A percentile compares a stretch with the other conserved stretches of the same genome.
Conservation (phyloP, 1,284 basidiomycete species). For the Ganoderma sinense region DNA sequence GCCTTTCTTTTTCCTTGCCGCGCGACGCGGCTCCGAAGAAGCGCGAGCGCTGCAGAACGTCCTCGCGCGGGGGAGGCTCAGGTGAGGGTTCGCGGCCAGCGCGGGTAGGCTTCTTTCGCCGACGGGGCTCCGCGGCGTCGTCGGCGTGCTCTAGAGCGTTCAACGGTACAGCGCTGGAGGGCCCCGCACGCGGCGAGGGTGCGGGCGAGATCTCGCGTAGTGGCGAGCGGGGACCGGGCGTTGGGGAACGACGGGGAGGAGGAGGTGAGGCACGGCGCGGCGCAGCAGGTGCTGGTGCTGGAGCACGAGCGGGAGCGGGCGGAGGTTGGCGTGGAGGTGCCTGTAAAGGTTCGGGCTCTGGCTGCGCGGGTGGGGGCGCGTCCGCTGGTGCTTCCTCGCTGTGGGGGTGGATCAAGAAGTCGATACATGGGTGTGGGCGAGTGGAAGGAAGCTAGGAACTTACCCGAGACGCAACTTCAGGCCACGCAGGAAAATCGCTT, state of each 20-base stretch:
- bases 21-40: slow-evolving; percentile 25
- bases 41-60: slow-evolving; percentile 24
- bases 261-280: background rate
- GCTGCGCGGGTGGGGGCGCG: slow-evolving; percentile 20
- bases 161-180: slow-evolving; percentile 21
- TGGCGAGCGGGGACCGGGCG: slow-evolving; percentile 30
- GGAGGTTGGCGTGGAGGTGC: slow-evolving; percentile 3
- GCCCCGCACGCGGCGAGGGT: slow-evolving; percentile 28
- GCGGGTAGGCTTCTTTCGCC: slow-evolving; percentile 41
- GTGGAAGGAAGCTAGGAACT: slow-evolving; percentile 25
- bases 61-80: slow-evolving; percentile 33
- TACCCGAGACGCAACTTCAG: slow-evolving; percentile 70
- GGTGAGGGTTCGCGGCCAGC: slow-evolving; percentile 35
- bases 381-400: slow-evolving; percentile 18
- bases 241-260: background rate
- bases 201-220: slow-evolving; percentile 35
- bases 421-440: background rate
- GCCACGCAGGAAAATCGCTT: slow-evolving; percentile 59
- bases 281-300: slow-evolving; percentile 8
- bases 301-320: slow-evolving; percentile 9
- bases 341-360: slow-evolving; percentile 18
- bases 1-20: background rate
- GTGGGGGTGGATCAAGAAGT: background rate
- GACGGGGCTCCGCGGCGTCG: slow-evolving; percentile 53
- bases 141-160: slow-evolving; percentile 41